These are phyloP conservation scores for Durio zibethinus DNA, from an alignment of 345 rosid genomes.

Conservation along the genomic window DNA sequence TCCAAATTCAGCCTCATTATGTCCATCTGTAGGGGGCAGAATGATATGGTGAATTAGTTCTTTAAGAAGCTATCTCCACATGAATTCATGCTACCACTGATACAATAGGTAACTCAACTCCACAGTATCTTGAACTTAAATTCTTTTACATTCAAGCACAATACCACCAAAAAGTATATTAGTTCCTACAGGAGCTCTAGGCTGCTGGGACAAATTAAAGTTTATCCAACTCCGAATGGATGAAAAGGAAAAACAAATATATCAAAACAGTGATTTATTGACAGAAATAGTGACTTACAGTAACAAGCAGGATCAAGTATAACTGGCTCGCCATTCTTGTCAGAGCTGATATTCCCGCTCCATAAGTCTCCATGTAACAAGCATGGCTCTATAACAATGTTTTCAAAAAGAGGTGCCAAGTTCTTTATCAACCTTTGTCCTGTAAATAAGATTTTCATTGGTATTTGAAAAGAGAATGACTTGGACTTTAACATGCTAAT, in stretches of 20 bases:
- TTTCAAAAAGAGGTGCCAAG: conserved; percentile 73
- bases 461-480: not conserved
- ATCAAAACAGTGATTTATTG: not conserved
- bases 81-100: not conserved
- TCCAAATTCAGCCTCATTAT: conserved; percentile 90
- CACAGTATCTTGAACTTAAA: not conserved
- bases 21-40: conserved; percentile 58
- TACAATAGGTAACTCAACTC: not conserved
- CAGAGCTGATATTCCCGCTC: conserved; percentile 91
- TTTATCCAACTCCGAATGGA: not conserved
- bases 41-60: not conserved
- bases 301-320: conserved; percentile 97
- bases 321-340: conserved; percentile 75
- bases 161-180: not conserved
- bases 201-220: not conserved
- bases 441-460: conserved; percentile 23
- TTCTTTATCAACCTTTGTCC: conserved; percentile 70
- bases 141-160: not conserved
- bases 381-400: conserved; percentile 64
- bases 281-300: conserved; percentile 39
- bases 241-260: not conserved
- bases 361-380: conserved; percentile 95
- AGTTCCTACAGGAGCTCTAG: not conserved
- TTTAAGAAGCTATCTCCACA: not conserved
- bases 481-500: not conserved